Evolutionary conservation across 345 rosid genomes (phyloP).

Genomic region (Noccaea caerulescens): DNA sequence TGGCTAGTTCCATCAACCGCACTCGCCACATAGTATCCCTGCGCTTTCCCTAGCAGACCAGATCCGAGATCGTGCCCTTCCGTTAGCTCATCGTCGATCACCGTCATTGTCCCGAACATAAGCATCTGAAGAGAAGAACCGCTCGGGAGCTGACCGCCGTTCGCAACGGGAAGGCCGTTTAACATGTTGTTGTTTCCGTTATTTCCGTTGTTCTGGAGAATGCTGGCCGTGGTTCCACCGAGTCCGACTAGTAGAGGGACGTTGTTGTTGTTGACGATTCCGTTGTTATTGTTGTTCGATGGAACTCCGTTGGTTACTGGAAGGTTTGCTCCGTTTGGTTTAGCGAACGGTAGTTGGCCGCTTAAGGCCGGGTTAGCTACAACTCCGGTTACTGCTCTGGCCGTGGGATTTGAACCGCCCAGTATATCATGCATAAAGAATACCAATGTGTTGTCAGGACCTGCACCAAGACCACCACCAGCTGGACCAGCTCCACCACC

Average conservation of each 20-base stretch:
- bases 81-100: constrained; percentile 79
- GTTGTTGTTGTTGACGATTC: constrained; percentile 78
- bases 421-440: constrained; percentile 88
- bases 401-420: constrained; percentile 75
- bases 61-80: constrained; percentile 75
- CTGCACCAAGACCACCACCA: constrained; percentile 28
- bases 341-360: constrained; percentile 84
- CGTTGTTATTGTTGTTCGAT: constrained; percentile 62
- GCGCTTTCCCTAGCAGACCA: constrained; percentile 74
- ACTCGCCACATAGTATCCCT: constrained; percentile 82
- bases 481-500: constrained; percentile 18
- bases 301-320: constrained; percentile 69
- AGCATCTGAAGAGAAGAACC: constrained; percentile 63
- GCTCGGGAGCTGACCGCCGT: constrained; percentile 59
- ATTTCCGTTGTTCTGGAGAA: constrained; percentile 54
- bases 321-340: constrained; percentile 81
- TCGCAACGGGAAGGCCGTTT: constrained; percentile 49
- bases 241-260: constrained; percentile 83
- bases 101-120: constrained; percentile 86
- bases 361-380: constrained; percentile 67
- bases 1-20: constrained; percentile 80
- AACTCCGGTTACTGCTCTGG: constrained; percentile 74
- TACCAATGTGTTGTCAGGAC: constrained; percentile 45
- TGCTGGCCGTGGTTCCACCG: constrained; percentile 60
- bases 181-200: constrained; percentile 51